Conservation (phyloP, 2,329 filamentous ascomycete genomes). For the Stagonosporopsis cucurbitacearum region DNA sequence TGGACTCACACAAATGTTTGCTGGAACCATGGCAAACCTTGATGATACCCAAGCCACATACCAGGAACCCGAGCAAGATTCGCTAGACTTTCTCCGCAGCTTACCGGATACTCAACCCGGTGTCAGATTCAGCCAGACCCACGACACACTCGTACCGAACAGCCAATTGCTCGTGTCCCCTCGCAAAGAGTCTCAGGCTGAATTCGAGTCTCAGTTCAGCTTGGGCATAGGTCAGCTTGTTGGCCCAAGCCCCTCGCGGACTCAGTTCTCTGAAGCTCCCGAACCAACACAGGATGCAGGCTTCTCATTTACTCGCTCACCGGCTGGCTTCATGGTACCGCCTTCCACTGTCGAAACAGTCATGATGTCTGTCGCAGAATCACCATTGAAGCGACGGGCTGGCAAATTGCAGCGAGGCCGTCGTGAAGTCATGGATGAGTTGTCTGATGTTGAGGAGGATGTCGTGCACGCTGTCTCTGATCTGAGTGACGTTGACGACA, state of each 20-base stretch:
- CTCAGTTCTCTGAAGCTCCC: conserved; percentile 72
- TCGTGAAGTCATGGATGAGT: conserved; percentile 46
- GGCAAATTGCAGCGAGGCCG: conserved; percentile 61
- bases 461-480: conserved; percentile 30
- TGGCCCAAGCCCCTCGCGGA: conserved; percentile 50
- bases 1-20: conserved; percentile 88
- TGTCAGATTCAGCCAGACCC: conserved; percentile 64
- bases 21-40: conserved; percentile 79
- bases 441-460: conserved; percentile 57
- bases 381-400: conserved; percentile 68
- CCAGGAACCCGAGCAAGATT: conserved; percentile 54
- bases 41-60: conserved; percentile 48
- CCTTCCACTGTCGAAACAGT: conserved; percentile 76
- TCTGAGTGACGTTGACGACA: conserved; percentile 34
- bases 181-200: conserved; percentile 31
- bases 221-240: conserved; percentile 48
- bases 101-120: conserved; percentile 65
- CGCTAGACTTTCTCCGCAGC: conserved; percentile 57
- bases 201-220: conserved; percentile 32
- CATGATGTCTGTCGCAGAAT: conserved; percentile 63
- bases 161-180: conserved; percentile 56
- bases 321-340: conserved; percentile 68
- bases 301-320: conserved; percentile 72
- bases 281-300: conserved; percentile 84
- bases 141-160: conserved; percentile 63